Percentiles rank a stretch among this genome's conserved stretches.
Evolutionary conservation across 257 asterid species (phyloP).

Genomic region (Scutellaria minor): DNA sequence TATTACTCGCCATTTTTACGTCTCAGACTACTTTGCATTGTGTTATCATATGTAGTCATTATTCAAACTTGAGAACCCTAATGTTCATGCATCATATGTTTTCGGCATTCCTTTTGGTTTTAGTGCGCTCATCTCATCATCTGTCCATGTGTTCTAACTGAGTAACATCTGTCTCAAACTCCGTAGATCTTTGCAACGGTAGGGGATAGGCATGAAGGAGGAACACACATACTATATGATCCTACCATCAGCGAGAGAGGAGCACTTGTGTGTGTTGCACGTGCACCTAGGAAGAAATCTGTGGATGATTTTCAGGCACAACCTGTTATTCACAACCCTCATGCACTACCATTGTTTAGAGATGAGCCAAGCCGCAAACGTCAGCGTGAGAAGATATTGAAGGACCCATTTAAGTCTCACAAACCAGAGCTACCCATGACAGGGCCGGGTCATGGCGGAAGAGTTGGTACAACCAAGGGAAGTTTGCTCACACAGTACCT

Average conservation of each 20-base stretch:
- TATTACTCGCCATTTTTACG: neutral
- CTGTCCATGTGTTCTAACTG: too few species aligned
- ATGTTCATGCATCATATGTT: neutral
- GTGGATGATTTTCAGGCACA: constrained; percentile 84
- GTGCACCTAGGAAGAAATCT: constrained; percentile 96
- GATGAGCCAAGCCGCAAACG: constrained; percentile 98
- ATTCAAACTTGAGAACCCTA: constrained; percentile 12
- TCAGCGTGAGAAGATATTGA: constrained; percentile 85
- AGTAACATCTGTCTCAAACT: constrained; percentile 6
- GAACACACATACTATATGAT: constrained; percentile 87
- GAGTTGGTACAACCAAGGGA: constrained; percentile 91
- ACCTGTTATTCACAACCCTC: constrained; percentile 98
- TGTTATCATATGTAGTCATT: neutral
- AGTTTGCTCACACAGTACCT: constrained; percentile 95
- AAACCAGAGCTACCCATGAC: constrained; percentile 93
- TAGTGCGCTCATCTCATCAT: neutral
- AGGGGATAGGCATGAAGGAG: constrained; percentile 90
- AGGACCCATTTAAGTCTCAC: constrained; percentile 94
- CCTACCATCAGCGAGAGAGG: constrained; percentile 93
- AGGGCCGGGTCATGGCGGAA: constrained; percentile 97
- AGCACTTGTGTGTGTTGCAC: constrained; percentile 94
- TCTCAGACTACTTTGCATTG: constrained; percentile 14
- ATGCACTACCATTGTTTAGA: constrained; percentile 91
- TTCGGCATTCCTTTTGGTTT: constrained; percentile 17
- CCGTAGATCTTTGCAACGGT: constrained; percentile 76